Conservation (phyloP, 768 basidiomycete genomes). For the Grammothele lineata region DNA sequence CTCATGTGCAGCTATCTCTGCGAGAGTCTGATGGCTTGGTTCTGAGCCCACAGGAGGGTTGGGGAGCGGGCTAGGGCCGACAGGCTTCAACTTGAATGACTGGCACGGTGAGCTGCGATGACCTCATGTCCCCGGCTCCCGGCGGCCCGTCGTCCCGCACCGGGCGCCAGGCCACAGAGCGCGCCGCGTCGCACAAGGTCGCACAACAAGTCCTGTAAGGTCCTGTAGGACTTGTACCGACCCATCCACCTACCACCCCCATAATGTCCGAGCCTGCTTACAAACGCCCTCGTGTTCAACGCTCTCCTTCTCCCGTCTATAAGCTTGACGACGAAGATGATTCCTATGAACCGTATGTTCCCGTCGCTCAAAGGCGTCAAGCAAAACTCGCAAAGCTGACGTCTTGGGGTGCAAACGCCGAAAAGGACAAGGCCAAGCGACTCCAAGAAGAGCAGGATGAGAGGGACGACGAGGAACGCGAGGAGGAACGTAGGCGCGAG, state of each 20-base stretch:
- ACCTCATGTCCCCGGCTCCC: too few species aligned
- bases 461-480: conserved; percentile 69
- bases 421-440: conserved; percentile 43
- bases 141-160: too few species aligned
- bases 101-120: too few species aligned
- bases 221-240: neutral
- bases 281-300: conserved; percentile 49
- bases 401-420: conserved; percentile 52
- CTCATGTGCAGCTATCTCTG: too few species aligned
- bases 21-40: too few species aligned
- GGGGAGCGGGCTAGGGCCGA: too few species aligned
- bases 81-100: too few species aligned
- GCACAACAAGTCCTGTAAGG: neutral
- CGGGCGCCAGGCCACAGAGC: too few species aligned
- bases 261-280: conserved; percentile 33
- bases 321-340: conserved; percentile 59
- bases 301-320: conserved; percentile 55
- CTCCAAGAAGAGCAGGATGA: conserved; percentile 56
- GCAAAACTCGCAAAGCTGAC: conserved; percentile 75
- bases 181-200: too few species aligned
- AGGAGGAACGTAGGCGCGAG: conserved; percentile 74
- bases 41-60: too few species aligned
- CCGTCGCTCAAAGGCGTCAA: conserved; percentile 80
- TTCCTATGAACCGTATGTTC: conserved; percentile 79
- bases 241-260: neutral